Percentiles rank a stretch among this genome's conserved stretches.
These are phyloP conservation scores for Pseudopediastrum boryanum DNA, from an alignment of 139 green algal species.

Conservation along the genomic window DNA sequence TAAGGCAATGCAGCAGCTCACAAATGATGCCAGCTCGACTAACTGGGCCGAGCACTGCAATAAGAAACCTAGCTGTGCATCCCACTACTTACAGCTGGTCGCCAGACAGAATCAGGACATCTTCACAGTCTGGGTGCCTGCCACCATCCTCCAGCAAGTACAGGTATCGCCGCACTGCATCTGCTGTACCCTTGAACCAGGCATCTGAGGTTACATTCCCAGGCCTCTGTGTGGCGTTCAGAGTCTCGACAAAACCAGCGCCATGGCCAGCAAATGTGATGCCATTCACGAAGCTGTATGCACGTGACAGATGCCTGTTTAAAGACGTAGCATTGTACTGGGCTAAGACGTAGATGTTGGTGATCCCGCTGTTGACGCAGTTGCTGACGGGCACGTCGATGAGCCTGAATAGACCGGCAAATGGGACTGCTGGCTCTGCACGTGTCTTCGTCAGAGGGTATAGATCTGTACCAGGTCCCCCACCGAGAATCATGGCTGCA, in stretches of 20 bases:
- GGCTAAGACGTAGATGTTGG: conserved; percentile 94
- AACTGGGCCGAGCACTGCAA: too few relatives aligned
- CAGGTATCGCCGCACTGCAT: conserved; percentile 73
- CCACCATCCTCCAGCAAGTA: conserved; percentile 86
- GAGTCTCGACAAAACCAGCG: conserved; percentile 79
- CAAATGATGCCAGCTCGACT: too few relatives aligned
- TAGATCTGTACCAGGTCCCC: conserved; percentile 25
- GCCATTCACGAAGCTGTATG: conserved; percentile 72
- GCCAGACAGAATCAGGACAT: conserved; percentile 89
- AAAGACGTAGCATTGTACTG: conserved; percentile 94
- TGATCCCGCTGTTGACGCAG: conserved; percentile 89
- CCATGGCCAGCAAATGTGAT: conserved; percentile 21
- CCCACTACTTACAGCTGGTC: conserved; percentile 72
- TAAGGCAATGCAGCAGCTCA: too few relatives aligned
- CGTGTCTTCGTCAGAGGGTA: conserved; percentile 28
- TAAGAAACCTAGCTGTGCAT: too few relatives aligned
- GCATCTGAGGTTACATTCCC: conserved; percentile 40
- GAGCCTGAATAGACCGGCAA: conserved; percentile 92
- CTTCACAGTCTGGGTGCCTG: conserved; percentile 80
- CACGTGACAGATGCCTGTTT: conserved; percentile 90
- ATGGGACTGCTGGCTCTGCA: conserved; percentile 82
- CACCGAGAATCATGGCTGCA: conserved; percentile 38
- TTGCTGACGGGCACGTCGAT: conserved; percentile 97
- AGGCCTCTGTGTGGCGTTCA: conserved; percentile 80
- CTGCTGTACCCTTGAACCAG: conserved; percentile 48